phyloP scores from a whole-genome alignment of 2,329 filamentous ascomycete genomes.

The Paramyrothecium sp. region DNA sequence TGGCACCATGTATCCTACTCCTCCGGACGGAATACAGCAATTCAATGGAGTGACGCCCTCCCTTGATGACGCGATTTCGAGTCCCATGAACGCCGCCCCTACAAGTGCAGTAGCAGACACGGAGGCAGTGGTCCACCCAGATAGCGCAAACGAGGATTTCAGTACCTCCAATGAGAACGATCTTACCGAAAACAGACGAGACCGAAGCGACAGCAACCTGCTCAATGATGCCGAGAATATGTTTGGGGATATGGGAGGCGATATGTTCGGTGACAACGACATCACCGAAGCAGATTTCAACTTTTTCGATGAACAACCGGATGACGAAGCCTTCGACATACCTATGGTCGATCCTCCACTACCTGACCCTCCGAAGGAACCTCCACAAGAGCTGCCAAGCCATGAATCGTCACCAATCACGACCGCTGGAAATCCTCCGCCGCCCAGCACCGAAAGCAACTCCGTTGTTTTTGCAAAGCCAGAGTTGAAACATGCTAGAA shows the following conservation, averaged over 20 bases:
- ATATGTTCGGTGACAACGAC: slow-evolving; percentile 70
- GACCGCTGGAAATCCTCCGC: slow-evolving; percentile 1
- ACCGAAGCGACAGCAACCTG: slow-evolving; percentile 39
- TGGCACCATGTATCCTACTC: slow-evolving; percentile 68
- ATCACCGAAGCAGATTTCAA: slow-evolving; percentile 83
- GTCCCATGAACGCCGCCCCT: slow-evolving; percentile 47
- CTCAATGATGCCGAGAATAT: slow-evolving; percentile 55
- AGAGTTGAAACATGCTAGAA: slow-evolving; percentile 57
- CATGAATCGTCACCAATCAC: no score
- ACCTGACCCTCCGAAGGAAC: slow-evolving; percentile 6
- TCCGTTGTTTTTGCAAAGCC: slow-evolving; percentile 54
- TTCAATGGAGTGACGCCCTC: slow-evolving; percentile 52
- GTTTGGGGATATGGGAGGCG: slow-evolving; percentile 67
- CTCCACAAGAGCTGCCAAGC: neutral
- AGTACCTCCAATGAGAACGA: slow-evolving; percentile 29
- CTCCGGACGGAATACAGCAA: slow-evolving; percentile 63
- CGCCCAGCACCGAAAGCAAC: slow-evolving; percentile 19
- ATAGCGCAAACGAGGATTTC: slow-evolving; percentile 16
- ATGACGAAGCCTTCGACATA: slow-evolving; percentile 35
- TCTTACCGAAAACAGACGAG: slow-evolving; percentile 40
- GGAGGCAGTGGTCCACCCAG: slow-evolving; percentile 18
- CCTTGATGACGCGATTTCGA: slow-evolving; percentile 54
- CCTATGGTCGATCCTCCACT: slow-evolving; percentile 21
- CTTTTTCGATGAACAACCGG: slow-evolving; percentile 71
- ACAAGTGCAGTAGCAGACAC: slow-evolving; percentile 26